Evolutionary conservation across 2,329 filamentous ascomycete species (phyloP), one percentile per base, ranked within the genome.

Genomic region (Exophiala sideris): DNA sequence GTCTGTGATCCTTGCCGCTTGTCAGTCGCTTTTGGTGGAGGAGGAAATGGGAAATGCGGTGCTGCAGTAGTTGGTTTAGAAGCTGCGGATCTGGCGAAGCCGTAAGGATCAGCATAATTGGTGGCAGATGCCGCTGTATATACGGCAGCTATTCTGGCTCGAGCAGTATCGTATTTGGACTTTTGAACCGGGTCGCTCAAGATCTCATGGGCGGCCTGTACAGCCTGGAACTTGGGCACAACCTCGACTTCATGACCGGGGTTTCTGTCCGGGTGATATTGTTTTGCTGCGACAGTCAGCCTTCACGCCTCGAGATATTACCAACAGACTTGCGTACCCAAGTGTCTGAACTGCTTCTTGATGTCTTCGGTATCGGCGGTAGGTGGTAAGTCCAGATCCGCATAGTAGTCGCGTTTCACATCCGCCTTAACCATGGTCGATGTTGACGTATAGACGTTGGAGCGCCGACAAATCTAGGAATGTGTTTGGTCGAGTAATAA

Each of bases 251-350:
- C 90, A 66, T 82, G 83, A 48, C 91, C 91, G 9, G 87, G 89
- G 66, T 96, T 95, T 56, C 91, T 86, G 69, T 96, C 91, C 6
- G 91, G 91, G 66, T 96, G 91, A 66, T 88, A 95, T 70, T 88
- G 88, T 44, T 95, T 77, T 45, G 90, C 90, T 90, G 53, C 3
- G 20, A 9, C 66, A 24, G 45, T 54, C 58, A 60, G 62, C 52
- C 41, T 24, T 14, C 44, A 56, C 29, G 54, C 52, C 45, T 58
- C 50, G 21, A 38, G 44, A 32, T 4, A 14, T 14, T 8, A 35
- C 14, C 12, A 42, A 14, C 34, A 11, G 40, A 62, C 77, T 54
- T 74, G 20, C 41, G n/a, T 44, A 89, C 87, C 87, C 66, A 95
- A 81, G 70, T 90, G 91, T 62, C 87, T 83, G 71, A 91, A 96